Base-by-base conservation (phyloP, 805 yeast species). In the Suhomyces sp. region DNA sequence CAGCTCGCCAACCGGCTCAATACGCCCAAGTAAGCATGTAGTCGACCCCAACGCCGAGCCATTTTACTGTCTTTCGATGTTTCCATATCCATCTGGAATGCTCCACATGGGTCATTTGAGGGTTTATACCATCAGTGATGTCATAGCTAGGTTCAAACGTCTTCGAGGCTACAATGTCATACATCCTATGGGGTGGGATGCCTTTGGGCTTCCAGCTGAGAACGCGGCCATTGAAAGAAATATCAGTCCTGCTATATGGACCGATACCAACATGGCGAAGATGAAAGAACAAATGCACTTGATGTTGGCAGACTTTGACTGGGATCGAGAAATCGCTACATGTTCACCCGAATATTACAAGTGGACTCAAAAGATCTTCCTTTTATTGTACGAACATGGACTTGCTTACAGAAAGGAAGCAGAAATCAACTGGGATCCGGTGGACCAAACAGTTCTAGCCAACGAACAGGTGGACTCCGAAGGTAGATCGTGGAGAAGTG, bases 141-240 rank as follows among this genome's bases (percentile, higher is more conserved):
- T 85, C 2, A 65, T 94, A 40, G 80, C 96, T 1, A 75, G 98
- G 58, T 93, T 81, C 67, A 81, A 89, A 58, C 76, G 94, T 57
- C 79, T 89, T 70, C 81, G 80, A 48, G 97, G 97, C 1, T 80
- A 78, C 59, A 72, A 84, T 38, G 97, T 93, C 12, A 76, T 93
- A 2, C 97, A 94, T 65, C 97, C 98, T 0, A 92, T 94, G 96
- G 99, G 99, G 0, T 94, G 97, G 97, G 99, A 94, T 74, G 96
- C 98, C 0, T 94, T 94, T 77, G 99, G 99, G 0, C 75, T 94
- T 26, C 99, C 99, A 0, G 99, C 99, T 0, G 99, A 94, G 67
- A 94, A 94, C 68, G 99, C 99, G 0, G 99, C 99, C 0, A 85
- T 90, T 29, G 97, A 92, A 67, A 73, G 96, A 56, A 83, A 84